Conservation (phyloP, 495 filamentous ascomycete species). For the Paragyromitra xinjiangensis region DNA sequence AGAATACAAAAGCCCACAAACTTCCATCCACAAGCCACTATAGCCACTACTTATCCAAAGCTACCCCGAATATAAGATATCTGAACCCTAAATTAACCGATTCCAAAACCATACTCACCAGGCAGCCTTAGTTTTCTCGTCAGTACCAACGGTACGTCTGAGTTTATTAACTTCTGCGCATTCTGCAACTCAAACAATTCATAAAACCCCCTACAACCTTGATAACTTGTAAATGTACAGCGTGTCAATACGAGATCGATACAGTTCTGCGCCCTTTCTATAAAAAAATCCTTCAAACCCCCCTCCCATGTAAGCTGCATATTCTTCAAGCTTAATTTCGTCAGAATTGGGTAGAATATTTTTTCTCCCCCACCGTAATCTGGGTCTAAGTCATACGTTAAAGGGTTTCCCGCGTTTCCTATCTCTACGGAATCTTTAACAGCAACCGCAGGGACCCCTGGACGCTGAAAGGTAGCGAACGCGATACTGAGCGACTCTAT, state of each 20-base stretch:
- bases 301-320: slow-evolving; percentile 16
- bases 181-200: slow-evolving; percentile 35
- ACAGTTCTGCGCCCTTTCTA: slow-evolving; percentile 14
- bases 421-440: not conserved
- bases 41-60: not conserved
- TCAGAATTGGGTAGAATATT: not conserved
- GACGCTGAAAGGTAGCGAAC: not conserved
- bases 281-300: slow-evolving; percentile 20
- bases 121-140: slow-evolving; percentile 25
- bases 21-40: not conserved
- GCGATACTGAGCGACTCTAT: slow-evolving; percentile 22
- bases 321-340: slow-evolving; percentile 21
- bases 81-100: not conserved
- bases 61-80: not conserved
- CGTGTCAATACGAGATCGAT: slow-evolving; percentile 21
- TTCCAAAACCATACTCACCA: not conserved
- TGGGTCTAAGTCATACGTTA: slow-evolving; percentile 28
- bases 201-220: slow-evolving; percentile 27
- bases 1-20: not conserved
- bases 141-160: slow-evolving; percentile 12
- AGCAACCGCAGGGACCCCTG: not conserved
- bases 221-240: slow-evolving; percentile 7
- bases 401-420: slow-evolving; percentile 8
- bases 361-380: slow-evolving; percentile 22
- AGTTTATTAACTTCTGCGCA: slow-evolving; percentile 16